Base-by-base conservation (phyloP, 2,329 filamentous ascomycete species). In the Colletotrichum sp. region DNA sequence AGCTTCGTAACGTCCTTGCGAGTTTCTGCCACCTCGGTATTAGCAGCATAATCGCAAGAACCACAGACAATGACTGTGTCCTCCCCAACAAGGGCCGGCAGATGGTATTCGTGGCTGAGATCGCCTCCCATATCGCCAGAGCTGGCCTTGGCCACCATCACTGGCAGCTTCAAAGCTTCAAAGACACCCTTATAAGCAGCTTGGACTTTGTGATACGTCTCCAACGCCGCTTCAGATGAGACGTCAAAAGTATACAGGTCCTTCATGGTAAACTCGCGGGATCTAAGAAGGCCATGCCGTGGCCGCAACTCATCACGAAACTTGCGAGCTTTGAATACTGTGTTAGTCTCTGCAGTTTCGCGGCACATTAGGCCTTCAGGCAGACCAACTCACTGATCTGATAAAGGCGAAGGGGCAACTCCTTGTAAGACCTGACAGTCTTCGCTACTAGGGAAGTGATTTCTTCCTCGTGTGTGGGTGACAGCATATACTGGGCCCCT, bases 51-150 rank as follows among this genome's bases (percentile, higher is more conserved):
- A 39, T 90, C 88, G 82, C 97, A 99, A 13, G 84, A 86, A 26
- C 86, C 86, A 83, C 97, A 99, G 77, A 89, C 93, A 77, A 98
- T 91, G 49, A 99, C 90, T 2, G 92, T 93, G 81, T 99, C 97
- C 83, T 99, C 97, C 9, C 97, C 97, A 66, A 94, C 93, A 0
- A 90, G 82, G 34, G 93, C 95, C 2, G 94, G 90, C 67, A 98
- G 93, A 82, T 98, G 97, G 82, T 98, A 99, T 81, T 99, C 97
- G 83, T 99, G 97, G 83, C 96, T 99, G 49, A 98, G 86, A 79
- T 93, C 94, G 15, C 97, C 97, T 36, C 97, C 97, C 91, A 99
- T 99, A 79, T 95, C 95, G n/a, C 97, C 97, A 1, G 96, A 98
- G 83, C 96, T 96, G 8, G 97, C 97, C 79, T 95, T 92, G 2